Percentiles rank a stretch among this genome's conserved stretches.
Conservation (phyloP, 768 basidiomycete species). For the Tricholoma sp. region DNA sequence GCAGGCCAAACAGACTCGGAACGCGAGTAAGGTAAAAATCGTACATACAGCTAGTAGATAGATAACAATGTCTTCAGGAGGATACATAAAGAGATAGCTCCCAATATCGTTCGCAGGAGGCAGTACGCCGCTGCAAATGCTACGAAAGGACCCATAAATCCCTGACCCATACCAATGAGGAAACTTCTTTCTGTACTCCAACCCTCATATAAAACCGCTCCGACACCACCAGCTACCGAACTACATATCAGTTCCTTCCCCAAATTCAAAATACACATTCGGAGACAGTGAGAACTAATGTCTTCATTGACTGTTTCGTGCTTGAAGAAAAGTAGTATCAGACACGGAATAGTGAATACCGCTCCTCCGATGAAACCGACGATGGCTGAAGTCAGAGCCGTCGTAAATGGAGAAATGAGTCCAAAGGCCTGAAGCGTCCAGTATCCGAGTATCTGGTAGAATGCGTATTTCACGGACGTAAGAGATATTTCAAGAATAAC, state of each 20-base stretch:
- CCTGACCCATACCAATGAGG: conserved; percentile 1
- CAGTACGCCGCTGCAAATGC: conserved; percentile 3
- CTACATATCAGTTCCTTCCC: conserved; percentile 12
- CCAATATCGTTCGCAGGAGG: conserved; percentile 3
- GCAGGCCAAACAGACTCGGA: background rate
- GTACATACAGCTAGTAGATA: background rate
- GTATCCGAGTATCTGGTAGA: conserved; percentile 12
- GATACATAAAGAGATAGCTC: background rate
- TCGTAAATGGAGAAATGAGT: background rate
- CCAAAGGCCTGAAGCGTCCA: background rate
- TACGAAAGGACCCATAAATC: conserved; percentile 7
- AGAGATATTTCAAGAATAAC: conserved; percentile 13
- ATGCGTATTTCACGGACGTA: conserved; percentile 17
- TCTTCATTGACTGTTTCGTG: background rate
- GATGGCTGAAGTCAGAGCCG: background rate
- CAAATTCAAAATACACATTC: background rate
- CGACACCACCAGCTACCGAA: conserved; percentile 7
- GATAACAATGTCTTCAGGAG: background rate
- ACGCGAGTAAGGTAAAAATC: background rate
- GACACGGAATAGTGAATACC: conserved; percentile 14
- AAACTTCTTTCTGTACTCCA: conserved; percentile 1
- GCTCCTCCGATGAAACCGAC: conserved; percentile 14
- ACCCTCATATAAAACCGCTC: conserved; percentile 5
- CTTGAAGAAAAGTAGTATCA: conserved; percentile 7
- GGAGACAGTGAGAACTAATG: background rate